A percentile compares a stretch with the other conserved stretches of the same genome.
Evolutionary conservation across 352 stramenopile species (phyloP).

Genomic region (Aphanomyces euteiches): DNA sequence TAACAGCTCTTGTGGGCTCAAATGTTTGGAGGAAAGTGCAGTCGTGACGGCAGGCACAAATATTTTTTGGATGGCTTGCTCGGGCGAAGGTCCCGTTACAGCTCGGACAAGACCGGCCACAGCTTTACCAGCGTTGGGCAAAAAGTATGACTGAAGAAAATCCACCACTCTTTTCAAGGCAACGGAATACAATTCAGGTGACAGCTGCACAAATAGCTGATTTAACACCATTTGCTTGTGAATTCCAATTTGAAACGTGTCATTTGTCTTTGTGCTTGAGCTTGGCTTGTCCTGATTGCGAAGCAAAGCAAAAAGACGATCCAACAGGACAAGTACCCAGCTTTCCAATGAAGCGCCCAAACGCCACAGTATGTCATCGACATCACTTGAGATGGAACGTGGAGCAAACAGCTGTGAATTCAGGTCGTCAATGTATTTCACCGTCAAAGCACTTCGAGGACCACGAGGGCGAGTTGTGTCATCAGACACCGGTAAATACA

Average conservation of each 20-base stretch:
- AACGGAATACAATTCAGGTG: conserved; percentile 52
- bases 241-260: conserved; percentile 25
- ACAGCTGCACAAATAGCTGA: conserved; percentile 61
- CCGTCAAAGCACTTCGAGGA: conserved; percentile 37
- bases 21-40: neutral
- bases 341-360: conserved; percentile 56
- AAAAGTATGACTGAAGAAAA: conserved; percentile 47
- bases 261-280: neutral
- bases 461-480: conserved; percentile 44
- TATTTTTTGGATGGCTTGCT: conserved; percentile 13
- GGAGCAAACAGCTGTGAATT: conserved; percentile 43
- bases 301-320: conserved; percentile 65
- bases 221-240: conserved; percentile 31
- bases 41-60: neutral
- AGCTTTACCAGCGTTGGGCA: conserved; percentile 46
- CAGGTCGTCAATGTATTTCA: conserved; percentile 45
- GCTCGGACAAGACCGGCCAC: conserved; percentile 50
- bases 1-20: conserved; percentile 37
- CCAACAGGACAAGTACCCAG: conserved; percentile 57
- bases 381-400: conserved; percentile 37
- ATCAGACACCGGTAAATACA: conserved; percentile 66
- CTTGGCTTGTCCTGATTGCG: conserved; percentile 19
- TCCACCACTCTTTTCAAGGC: conserved; percentile 50
- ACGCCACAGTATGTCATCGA: conserved; percentile 58
- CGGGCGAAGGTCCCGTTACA: neutral